phyloP scores from a whole-genome alignment of 2,329 filamentous ascomycete species.

The Fusarium concolor region DNA sequence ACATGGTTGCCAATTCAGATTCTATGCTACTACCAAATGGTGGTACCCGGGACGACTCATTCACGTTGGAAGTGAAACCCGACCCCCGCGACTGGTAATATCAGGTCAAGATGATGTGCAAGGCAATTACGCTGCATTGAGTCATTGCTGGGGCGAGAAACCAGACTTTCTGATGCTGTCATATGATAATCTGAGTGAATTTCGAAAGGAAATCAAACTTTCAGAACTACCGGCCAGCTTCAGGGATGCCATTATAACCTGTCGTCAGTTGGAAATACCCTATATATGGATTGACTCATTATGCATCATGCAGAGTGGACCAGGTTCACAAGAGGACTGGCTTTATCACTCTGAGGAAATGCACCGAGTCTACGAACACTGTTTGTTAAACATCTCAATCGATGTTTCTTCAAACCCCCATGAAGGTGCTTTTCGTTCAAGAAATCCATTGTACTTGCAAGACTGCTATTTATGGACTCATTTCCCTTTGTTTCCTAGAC shows the following conservation, averaged over 20 bases:
- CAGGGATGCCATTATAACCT: neutral
- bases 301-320: neutral
- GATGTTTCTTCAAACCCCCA: neutral
- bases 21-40: no score
- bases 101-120: neutral
- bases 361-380: neutral
- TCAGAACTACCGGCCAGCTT: neutral
- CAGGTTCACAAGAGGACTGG: neutral
- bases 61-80: neutral
- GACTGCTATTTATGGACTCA: neutral
- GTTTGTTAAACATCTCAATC: neutral
- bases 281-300: slow-evolving; percentile 14
- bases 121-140: neutral
- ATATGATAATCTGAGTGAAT: neutral
- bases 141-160: neutral
- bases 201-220: accelerated
- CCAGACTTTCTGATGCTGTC: neutral
- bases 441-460: neutral
- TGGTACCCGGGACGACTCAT: neutral
- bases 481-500: neutral
- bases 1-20: neutral
- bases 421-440: neutral
- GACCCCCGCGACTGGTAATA: neutral
- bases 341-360: neutral
- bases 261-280: neutral